Evolutionary conservation across 441 rosid genomes (phyloP), one percentile per base, ranked within the genome.

Genomic region (Hura crepitans): DNA sequence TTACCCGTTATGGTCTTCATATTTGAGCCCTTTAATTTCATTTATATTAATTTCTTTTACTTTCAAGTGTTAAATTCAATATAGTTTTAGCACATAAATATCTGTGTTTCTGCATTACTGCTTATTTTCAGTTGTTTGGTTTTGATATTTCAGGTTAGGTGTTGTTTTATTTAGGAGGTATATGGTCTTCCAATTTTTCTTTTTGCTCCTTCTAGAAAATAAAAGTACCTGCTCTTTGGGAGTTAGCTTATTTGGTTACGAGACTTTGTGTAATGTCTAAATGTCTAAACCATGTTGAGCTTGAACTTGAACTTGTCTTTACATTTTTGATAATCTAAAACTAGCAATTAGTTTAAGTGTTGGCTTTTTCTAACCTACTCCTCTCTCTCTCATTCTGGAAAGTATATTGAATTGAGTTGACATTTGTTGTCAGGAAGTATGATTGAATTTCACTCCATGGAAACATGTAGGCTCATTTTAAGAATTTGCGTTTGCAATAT

Each of bases 401-500:
- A 57, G 10, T 39, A 61, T 43, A 23, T 23, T 37, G 27, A 46
- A 55, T 18, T 43, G n/a, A n/a, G n/a, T 56, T 62, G 28, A 2
- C 50, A 30, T 68, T 33, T 25, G 39, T 53, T 57, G 11, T 66
- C 27, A 31, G n/a, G 60, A 54, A 30, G n/a, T 35, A 1, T 11
- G 54, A 57, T 45, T 58, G 20, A 45, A 53, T 45, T 59, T 53
- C 54, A 31, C 37, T 50, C 23, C 45, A 9, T 68, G 71, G 15
- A 49, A 57, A 50, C 46, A 46, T 54, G 28, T 62, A 39, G 28
- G 54, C 59, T 63, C 23, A 42, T 42, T 58, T 30, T 27, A 56
- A 65, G 25, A 66, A 37, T 68, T 82, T 73, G 70, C 81, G 65
- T 82, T 45, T 58, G 51, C 69, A 51, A 81, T 76, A 55, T 72